These are phyloP conservation scores for Sporisorium reilianum DNA, from an alignment of 1,284 basidiomycete species.

Conservation along the genomic window DNA sequence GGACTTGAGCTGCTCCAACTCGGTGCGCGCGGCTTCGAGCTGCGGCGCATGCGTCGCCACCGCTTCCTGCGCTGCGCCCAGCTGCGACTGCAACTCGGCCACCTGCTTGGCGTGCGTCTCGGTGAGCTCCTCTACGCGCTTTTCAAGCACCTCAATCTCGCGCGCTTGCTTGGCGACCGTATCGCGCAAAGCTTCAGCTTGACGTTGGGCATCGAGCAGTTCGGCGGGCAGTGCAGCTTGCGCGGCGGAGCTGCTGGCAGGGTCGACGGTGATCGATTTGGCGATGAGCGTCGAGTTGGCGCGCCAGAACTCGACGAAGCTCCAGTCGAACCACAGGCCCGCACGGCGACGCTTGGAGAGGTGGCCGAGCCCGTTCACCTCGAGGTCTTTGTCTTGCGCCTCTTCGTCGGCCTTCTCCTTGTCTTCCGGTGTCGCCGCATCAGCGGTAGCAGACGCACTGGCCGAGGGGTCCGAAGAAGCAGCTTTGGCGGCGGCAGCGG, in stretches of 20 bases:
- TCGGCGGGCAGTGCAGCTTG: constrained; percentile 53
- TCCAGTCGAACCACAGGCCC: constrained; percentile 98
- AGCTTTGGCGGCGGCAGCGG: constrained; percentile 27
- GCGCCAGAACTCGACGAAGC: constrained; percentile 99
- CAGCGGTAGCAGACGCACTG: neutral
- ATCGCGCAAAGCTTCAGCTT: constrained; percentile 55
- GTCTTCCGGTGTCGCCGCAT: constrained; percentile 21
- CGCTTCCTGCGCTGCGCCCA: constrained; percentile 18
- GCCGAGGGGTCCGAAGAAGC: constrained; percentile 22
- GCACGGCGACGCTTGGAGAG: constrained; percentile 72
- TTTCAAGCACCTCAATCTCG: constrained; percentile 50
- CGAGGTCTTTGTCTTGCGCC: constrained; percentile 44
- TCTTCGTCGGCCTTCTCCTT: constrained; percentile 46
- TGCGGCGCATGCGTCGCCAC: constrained; percentile 12
- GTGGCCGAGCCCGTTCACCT: constrained; percentile 46
- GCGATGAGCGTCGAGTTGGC: constrained; percentile 79
- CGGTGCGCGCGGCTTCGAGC: constrained; percentile 20
- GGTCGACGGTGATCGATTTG: constrained; percentile 62
- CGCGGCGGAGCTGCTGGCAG: constrained; percentile 39
- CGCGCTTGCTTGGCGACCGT: constrained; percentile 43
- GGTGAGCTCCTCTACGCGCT: constrained; percentile 47
- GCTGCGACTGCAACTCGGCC: constrained; percentile 10
- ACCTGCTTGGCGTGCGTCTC: constrained; percentile 8
- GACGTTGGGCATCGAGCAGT: constrained; percentile 63
- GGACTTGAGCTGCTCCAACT: constrained; percentile 33